Percentiles rank a stretch among this genome's conserved stretches.
Conservation (phyloP, 2,329 filamentous ascomycete species). For the Leptographium wingfieldii region DNA sequence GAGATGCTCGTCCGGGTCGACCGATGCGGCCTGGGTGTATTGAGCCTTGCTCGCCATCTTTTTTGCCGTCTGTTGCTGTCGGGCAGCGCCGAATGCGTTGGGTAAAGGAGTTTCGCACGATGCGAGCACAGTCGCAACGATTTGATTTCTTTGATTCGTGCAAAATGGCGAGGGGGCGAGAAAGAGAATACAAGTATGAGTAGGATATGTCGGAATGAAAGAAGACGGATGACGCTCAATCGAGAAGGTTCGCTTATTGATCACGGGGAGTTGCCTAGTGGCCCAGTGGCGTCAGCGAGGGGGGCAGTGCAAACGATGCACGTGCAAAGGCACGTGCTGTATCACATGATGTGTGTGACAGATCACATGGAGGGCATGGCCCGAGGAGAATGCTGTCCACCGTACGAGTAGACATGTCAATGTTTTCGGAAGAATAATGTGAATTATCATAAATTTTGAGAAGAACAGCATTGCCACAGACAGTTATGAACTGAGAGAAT, state of each 20-base stretch:
- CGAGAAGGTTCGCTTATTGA: background rate
- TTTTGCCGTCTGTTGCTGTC: background rate
- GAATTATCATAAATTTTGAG: background rate
- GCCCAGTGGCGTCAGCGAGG: background rate
- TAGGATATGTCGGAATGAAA: background rate
- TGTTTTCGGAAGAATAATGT: no score
- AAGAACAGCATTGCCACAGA: background rate
- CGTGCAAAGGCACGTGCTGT: background rate
- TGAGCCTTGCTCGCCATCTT: slow-evolving; percentile 48
- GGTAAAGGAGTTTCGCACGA: background rate
- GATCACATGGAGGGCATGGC: no score
- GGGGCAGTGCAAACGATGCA: background rate
- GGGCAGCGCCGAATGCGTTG: background rate
- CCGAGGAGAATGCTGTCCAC: no score
- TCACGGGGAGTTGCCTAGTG: background rate
- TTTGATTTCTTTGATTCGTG: background rate
- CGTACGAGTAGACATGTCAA: no score
- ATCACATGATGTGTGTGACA: no score
- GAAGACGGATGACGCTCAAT: background rate
- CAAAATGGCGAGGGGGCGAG: no score
- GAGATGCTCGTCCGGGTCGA: slow-evolving; percentile 64
- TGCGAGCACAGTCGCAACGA: background rate
- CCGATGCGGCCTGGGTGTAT: slow-evolving; percentile 72
- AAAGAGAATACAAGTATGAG: background rate
- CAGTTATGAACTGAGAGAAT: no score